Percentiles rank a stretch among this genome's conserved stretches.
These are phyloP conservation scores for Magnolia changhungtana DNA, from an alignment of 164 flowering plant species.

Conservation along the genomic window DNA sequence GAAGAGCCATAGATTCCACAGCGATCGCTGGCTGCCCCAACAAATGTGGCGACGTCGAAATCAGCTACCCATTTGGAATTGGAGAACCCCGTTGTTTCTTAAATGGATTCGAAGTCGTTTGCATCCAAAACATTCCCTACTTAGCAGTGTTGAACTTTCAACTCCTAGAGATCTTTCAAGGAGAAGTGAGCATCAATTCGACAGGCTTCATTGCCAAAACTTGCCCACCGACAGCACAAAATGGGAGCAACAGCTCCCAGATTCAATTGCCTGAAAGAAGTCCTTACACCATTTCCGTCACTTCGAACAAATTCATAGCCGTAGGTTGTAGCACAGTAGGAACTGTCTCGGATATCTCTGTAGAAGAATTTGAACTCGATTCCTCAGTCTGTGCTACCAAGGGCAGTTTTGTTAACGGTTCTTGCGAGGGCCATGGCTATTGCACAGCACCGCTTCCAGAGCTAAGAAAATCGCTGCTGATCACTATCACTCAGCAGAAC, in stretches of 20 bases:
- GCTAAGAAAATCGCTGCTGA: background rate
- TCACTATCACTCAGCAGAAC: background rate
- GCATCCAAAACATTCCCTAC: background rate
- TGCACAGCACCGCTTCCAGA: constrained; percentile 1
- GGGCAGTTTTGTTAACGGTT: background rate
- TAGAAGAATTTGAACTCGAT: background rate
- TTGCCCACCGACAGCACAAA: background rate
- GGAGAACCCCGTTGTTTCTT: too few species aligned
- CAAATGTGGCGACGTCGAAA: too few species aligned
- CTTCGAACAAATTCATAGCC: background rate
- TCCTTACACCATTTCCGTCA: background rate
- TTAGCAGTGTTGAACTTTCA: background rate
- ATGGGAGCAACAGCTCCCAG: background rate
- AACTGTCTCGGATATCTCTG: background rate
- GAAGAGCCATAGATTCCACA: too few species aligned
- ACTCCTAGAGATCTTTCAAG: constrained; percentile 1
- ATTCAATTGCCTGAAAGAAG: constrained; percentile 3
- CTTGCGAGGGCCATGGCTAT: constrained; percentile 11
- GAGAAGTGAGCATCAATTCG: constrained; percentile 1
- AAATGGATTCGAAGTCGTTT: constrained; percentile 6
- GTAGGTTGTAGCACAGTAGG: background rate
- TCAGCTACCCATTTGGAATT: too few species aligned
- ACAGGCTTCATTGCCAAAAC: background rate
- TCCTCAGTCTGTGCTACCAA: background rate
- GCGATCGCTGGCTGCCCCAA: too few species aligned